Evolutionary conservation across 1,139 yeast species (phyloP), one percentile per base, ranked within the genome.

Genomic region (Arxiozyma bovina): DNA sequence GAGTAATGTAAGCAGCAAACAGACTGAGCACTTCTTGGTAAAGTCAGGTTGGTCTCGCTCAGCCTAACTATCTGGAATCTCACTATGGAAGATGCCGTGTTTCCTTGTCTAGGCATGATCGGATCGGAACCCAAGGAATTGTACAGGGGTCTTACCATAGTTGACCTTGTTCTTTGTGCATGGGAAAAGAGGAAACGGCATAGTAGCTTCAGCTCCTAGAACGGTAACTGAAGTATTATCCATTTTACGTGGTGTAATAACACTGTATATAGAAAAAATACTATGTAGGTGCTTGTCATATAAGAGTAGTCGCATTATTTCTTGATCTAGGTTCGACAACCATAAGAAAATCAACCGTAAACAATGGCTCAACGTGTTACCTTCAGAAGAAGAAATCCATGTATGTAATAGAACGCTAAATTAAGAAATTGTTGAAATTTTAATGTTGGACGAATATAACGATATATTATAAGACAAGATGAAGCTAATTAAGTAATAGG

Each of bases 301-400:
- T 4, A 34, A 34, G 6, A 34, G 3, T 3, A n/a, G 3, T 12
- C 12, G n/a, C 2, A 4, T 12, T 15, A 12, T 34, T 15, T 34
- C n/a, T 34, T 15, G 40, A 15, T 15, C 15, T 46, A 46, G 21
- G n/a, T 18, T 38, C 40, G 40, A 46, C 38, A 46, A 46, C 42
- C 42, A 46, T 46, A 65, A 58, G 71, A 30, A 46, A 46, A 46
- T 42, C 49, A 46, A 46, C 49, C 42, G 49, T 46, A 65, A 70
- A 75, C 67, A 69, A 84, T 83, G 89, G 88, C 86, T 71, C 87
- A 82, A 76, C 83, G 90, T 81, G 85, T 84, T 74, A 83, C 89
- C 63, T 83, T 79, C 81, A 82, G 89, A 81, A 82, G 86, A 79
- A 80, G 87, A 79, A 83, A 82, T 72, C 87, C 88, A 76, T 84